These are phyloP conservation scores for Acacia crassicarpa DNA, from an alignment of 306 rosid genomes.

Conservation along the genomic window DNA sequence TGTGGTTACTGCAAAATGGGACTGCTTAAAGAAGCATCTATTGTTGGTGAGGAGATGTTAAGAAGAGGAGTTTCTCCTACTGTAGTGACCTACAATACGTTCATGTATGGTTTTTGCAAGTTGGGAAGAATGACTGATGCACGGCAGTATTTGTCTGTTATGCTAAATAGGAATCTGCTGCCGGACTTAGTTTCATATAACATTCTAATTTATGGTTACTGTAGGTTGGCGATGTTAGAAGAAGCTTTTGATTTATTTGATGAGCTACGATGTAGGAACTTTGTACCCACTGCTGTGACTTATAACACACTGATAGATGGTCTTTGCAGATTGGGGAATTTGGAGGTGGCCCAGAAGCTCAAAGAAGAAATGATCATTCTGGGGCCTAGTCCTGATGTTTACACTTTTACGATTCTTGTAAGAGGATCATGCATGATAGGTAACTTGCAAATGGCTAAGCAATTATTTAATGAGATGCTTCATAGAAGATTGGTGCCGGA, in stretches of 20 bases:
- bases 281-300: constrained; percentile 57
- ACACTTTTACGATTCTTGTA: constrained; percentile 70
- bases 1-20: constrained; percentile 54
- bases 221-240: constrained; percentile 50
- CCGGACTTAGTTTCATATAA: constrained; percentile 77
- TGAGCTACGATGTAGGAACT: constrained; percentile 47
- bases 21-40: constrained; percentile 48
- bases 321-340: constrained; percentile 63
- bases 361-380: constrained; percentile 59
- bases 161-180: constrained; percentile 42
- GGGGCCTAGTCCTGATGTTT: constrained; percentile 64
- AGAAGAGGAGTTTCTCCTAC: constrained; percentile 52
- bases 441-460: constrained; percentile 63
- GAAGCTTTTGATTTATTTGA: constrained; percentile 62
- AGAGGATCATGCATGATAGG: constrained; percentile 63
- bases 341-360: constrained; percentile 58
- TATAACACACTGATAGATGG: constrained; percentile 80
- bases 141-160: constrained; percentile 43
- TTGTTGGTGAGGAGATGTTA: constrained; percentile 58
- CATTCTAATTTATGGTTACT: constrained; percentile 62
- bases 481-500: constrained; percentile 62
- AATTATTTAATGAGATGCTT: constrained; percentile 70
- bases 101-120: constrained; percentile 66
- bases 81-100: constrained; percentile 58
- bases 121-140: constrained; percentile 62